Conservation (phyloP, 1,139 yeast species). For the Yamadazyma sp. region DNA sequence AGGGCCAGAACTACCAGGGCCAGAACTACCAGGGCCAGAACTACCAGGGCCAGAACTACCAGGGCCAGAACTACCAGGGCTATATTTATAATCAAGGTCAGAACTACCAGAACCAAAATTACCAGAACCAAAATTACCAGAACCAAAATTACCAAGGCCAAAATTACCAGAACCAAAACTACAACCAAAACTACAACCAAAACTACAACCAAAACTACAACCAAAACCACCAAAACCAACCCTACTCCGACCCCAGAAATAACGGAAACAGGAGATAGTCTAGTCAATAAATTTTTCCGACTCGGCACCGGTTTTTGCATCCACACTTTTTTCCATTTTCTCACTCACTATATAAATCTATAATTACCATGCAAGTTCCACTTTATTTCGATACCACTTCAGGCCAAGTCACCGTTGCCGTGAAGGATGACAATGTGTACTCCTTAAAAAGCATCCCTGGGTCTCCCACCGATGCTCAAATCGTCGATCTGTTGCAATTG, state of each 20-base stretch:
- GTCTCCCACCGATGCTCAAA: neutral
- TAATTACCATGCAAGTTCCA: constrained; percentile 4
- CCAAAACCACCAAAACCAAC: constrained; percentile 6
- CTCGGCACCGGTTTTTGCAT: neutral
- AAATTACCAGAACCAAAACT: constrained; percentile 13
- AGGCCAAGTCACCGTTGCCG: constrained; percentile 8
- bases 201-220: constrained; percentile 9
- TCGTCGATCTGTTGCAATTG: neutral
- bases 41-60: constrained; percentile 13
- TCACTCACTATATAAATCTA: neutral
- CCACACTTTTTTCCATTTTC: neutral
- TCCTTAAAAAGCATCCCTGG: neutral
- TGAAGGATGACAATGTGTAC: constrained; percentile 9
- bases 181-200: constrained; percentile 14
- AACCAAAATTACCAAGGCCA: constrained; percentile 14
- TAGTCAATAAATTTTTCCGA: too few relatives aligned
- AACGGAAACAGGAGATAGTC: constrained; percentile 21
- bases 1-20: constrained; percentile 4
- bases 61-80: constrained; percentile 8
- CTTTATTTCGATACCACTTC: constrained; percentile 3
- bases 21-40: constrained; percentile 12
- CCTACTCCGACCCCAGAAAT: constrained; percentile 11
- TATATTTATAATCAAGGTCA: too few relatives aligned
- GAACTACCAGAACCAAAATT: constrained; percentile 13
- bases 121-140: constrained; percentile 14